Conservation (phyloP, 176 grass and related monocot genomes). For the Ampelocalamus luodianensis region DNA sequence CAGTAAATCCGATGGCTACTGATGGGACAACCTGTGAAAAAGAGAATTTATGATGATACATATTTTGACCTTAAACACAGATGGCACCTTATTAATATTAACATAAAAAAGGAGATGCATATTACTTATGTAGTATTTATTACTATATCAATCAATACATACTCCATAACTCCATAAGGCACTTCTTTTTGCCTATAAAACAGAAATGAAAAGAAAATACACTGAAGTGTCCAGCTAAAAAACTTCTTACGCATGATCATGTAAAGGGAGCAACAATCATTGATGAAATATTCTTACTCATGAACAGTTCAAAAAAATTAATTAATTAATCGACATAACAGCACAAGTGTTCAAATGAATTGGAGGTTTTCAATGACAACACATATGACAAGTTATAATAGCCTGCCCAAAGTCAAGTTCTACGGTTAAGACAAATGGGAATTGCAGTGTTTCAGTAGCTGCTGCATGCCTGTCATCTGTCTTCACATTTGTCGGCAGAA, state of each 20-base stretch:
- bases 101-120: slow-evolving; percentile 1
- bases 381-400: slow-evolving; percentile 18
- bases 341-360: slow-evolving; percentile 16
- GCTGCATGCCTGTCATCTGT: neutral
- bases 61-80: slow-evolving; percentile 6
- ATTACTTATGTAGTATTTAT: neutral
- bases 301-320: slow-evolving; percentile 10
- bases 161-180: neutral
- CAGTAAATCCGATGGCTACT: slow-evolving; percentile 95
- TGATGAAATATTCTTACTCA: slow-evolving; percentile 17
- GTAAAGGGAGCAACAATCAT: neutral
- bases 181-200: neutral
- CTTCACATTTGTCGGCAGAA: slow-evolving; percentile 2
- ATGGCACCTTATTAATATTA: neutral
- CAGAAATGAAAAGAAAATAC: neutral
- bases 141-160: slow-evolving; percentile 19
- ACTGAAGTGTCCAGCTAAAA: neutral
- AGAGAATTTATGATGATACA: slow-evolving; percentile 13
- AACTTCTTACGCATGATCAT: slow-evolving; percentile 9
- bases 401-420: slow-evolving; percentile 17
- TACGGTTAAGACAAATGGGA: slow-evolving; percentile 30
- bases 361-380: neutral
- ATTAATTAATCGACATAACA: slow-evolving; percentile 17
- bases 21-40: slow-evolving; percentile 76
- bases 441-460: slow-evolving; percentile 37